These are phyloP conservation scores for Barnettozyma wickerhamii DNA, from an alignment of 805 yeast genomes.

Conservation along the genomic window DNA sequence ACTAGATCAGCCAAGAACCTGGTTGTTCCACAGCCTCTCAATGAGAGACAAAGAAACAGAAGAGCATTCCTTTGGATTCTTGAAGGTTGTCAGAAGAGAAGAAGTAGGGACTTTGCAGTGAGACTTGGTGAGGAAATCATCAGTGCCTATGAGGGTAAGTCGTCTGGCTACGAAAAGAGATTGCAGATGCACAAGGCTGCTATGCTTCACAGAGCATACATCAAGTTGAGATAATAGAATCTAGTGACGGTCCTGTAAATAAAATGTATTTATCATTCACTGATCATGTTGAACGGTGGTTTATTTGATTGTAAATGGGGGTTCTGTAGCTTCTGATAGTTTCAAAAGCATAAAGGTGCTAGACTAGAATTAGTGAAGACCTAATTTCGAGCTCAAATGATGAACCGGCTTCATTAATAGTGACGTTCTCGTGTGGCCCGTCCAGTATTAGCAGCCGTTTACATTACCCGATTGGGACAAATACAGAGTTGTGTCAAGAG, in stretches of 20 bases:
- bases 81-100: conserved; percentile 77
- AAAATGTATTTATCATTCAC: neutral
- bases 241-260: neutral
- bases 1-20: conserved; percentile 84
- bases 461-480: neutral
- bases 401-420: too few species aligned
- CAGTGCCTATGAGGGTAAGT: conserved; percentile 70
- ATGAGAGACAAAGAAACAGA: conserved; percentile 76
- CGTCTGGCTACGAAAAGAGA: conserved; percentile 81
- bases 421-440: too few species aligned
- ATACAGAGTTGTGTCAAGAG: neutral
- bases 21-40: conserved; percentile 78
- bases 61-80: conserved; percentile 88
- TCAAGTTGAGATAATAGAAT: conserved; percentile 39
- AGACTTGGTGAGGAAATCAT: conserved; percentile 88
- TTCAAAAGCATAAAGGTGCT: too few species aligned
- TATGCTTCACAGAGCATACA: conserved; percentile 81
- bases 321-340: too few species aligned
- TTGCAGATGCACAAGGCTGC: conserved; percentile 82
- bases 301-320: too few species aligned
- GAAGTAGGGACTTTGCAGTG: conserved; percentile 76
- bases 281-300: too few species aligned
- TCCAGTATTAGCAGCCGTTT: neutral
- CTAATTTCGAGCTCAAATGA: too few species aligned
- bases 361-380: too few species aligned